A percentile compares a stretch with the other conserved stretches of the same genome.
Evolutionary conservation across 2,329 filamentous ascomycete genomes (phyloP).

Genomic region (Aspergillus flavus): DNA sequence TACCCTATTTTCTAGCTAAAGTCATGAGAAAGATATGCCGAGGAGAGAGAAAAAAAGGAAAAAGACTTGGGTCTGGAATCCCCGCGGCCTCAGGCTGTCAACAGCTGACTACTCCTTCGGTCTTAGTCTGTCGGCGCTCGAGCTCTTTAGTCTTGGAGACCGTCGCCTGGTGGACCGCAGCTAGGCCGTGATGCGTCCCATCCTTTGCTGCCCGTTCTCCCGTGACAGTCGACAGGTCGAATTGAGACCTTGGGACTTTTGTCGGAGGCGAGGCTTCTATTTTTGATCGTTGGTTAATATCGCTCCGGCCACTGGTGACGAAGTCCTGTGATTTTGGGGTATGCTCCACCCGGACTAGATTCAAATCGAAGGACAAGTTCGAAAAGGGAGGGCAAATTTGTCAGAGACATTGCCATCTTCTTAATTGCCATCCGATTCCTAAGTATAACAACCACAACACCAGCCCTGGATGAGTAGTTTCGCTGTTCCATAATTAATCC

Average conservation of each 20-base stretch:
- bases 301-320: background rate
- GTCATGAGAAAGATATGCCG: background rate
- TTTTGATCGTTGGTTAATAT: conserved; percentile 6
- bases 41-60: background rate
- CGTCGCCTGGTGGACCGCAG: conserved; percentile 1
- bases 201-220: conserved; percentile 1
- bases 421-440: background rate
- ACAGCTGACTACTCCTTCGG: background rate
- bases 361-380: background rate
- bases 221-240: conserved; percentile 19
- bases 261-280: background rate
- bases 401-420: background rate
- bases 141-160: background rate
- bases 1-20: background rate
- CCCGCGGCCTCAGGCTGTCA: background rate
- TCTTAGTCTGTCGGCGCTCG: background rate
- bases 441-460: background rate
- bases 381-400: background rate
- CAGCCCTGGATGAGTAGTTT: background rate
- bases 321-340: background rate
- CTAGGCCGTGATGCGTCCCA: conserved; percentile 9
- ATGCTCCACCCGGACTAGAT: background rate
- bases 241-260: conserved; percentile 1
- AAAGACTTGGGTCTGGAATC: background rate
- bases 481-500: background rate